Evolutionary conservation across 179 eudicot species (phyloP), one percentile per base, ranked within the genome.

Genomic region (Drosera spatulata): DNA sequence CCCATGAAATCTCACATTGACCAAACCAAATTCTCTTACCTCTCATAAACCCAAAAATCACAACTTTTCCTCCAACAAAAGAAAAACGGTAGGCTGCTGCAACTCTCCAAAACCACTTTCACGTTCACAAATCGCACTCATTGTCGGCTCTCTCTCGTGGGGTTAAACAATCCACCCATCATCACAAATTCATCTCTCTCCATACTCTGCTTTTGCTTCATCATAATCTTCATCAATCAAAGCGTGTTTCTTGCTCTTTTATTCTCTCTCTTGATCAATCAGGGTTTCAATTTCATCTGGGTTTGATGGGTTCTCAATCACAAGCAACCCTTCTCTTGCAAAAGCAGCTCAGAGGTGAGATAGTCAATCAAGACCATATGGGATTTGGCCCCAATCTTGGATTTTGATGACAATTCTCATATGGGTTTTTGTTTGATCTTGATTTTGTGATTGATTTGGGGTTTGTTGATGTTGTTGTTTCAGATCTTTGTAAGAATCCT

Each of bases 261-360:
- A 22, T 22, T 22, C 33, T 22, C 39, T 60, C 9, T 44, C 42
- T 59, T 22, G 33, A 13, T 53, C 33, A n/a, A 4, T 41, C 12
- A 3, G 2, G 10, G 13, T 7, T 53, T 56, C 33, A 7, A 22
- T 22, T 22, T 22, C 33, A 22, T 22, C 33, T 22, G 33, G 33
- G 33, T 43, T 62, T 47, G n/a, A 86, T 84, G 90, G 87, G 76
- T 50, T 71, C 85, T 55, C 47, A 80, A 8, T 80, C 95, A 12
- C 95, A 85, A 77, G 95, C 88, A 33, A 71, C 83, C 58, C 88
- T 86, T 3, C 86, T 86, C 42, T 83, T 88, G 41, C 95, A 86
- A 50, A 84, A 86, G 43, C 91, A 88, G 64, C 91, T 88, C 41
- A 80, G 69, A 70, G 95, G 96, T 85, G 42, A 65, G 44, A 15